Base-by-base conservation (phyloP, 495 filamentous ascomycete species). In the Lophiotrema nucula region DNA sequence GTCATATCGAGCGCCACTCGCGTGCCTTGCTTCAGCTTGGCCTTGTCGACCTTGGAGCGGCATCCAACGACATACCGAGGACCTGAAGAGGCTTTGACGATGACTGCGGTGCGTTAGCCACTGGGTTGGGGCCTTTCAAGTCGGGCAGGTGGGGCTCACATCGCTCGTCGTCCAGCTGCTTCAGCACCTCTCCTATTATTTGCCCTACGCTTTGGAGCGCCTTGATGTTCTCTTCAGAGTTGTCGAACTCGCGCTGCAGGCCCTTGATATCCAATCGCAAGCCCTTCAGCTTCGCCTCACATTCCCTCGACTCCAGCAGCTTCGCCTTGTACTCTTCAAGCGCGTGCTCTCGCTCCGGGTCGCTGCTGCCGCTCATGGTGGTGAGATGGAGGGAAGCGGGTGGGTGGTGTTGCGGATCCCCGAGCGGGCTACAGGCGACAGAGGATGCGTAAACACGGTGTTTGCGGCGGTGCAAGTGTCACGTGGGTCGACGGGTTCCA, bases 1-100 rank as follows among this genome's bases (percentile, higher is more conserved):
- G 95, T 99, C 95, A 99, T 99, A 71, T 99, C 95, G 51, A 99
- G 88, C 39, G 95, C 93, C 56, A 99, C 95, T 65, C 95, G 90
- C 3, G 92, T 96, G 60, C 95, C 95, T 75, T 99, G 95, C 79
- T 97, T 97, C 65, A 99, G 79, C 78, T 96, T 96, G 50, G 79
- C 75, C 73, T 95, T 97, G 74, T 97, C 93, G 64, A 99, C 93
- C 74, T 97, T 97, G 31, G 91, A 96, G 53, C 95, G 86, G 77
- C 95, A 99, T 47, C 95, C 95, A 69, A 99, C 95, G 44, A 99
- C 95, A 73, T 99, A 99, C 69, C 95, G 85, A 47, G 95, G 95
- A 23, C 95, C 95, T 3, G 92, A 97, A 3, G 95, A 99, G 41
- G 95, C 95, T 75, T 95, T 96, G 68, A 86, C 84, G 65, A 88